These are phyloP conservation scores for Neurospora africana DNA, from an alignment of 495 filamentous ascomycete species.

Conservation along the genomic window DNA sequence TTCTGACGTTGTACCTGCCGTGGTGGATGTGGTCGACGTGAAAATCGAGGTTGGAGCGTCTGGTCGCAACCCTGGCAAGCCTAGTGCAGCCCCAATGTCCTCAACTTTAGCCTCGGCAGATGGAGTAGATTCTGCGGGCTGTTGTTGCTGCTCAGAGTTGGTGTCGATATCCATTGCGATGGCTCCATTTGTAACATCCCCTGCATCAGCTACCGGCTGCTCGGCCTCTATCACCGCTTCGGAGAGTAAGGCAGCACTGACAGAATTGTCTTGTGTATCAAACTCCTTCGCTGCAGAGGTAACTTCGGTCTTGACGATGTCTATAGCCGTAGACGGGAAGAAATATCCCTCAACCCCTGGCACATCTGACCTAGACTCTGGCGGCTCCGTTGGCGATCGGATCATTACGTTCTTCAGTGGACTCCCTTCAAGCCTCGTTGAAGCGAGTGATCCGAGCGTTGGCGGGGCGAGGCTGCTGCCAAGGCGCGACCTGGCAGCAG, in stretches of 20 bases:
- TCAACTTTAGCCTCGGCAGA: background rate
- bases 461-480: background rate
- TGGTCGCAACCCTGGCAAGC: background rate
- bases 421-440: slow-evolving; percentile 32
- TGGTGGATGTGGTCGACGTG: background rate
- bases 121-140: background rate
- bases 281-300: slow-evolving; percentile 2
- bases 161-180: slow-evolving; percentile 31
- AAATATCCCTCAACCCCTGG: background rate
- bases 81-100: background rate
- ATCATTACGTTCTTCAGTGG: slow-evolving; percentile 37
- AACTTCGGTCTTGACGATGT: background rate
- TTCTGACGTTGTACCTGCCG: background rate
- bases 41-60: background rate
- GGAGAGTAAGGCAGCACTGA: background rate
- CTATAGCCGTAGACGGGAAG: background rate
- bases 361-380: slow-evolving; percentile 29
- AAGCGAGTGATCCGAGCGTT: slow-evolving; percentile 4
- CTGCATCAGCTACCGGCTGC: background rate
- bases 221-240: background rate
- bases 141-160: background rate
- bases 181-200: background rate
- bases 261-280: background rate
- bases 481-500: slow-evolving; percentile 16
- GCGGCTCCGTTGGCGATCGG: slow-evolving; percentile 24